Conservation (phyloP, 2,329 filamentous ascomycete genomes). For the Colletotrichum aenigma region DNA sequence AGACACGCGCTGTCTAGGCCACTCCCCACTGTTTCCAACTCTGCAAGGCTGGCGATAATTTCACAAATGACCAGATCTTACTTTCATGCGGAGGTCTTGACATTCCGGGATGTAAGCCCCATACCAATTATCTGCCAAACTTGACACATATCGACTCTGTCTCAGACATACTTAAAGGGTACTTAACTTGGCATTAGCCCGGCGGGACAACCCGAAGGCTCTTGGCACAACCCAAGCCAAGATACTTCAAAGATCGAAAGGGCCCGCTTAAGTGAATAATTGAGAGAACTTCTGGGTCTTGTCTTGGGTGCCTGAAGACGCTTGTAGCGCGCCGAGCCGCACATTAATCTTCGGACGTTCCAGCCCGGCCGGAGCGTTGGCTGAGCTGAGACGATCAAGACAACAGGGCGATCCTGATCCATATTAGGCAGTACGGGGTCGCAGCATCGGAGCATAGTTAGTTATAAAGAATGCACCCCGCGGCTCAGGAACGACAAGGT, state of each 20-base stretch:
- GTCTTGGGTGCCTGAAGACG: neutral
- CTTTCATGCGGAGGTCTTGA: neutral
- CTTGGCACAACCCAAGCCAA: neutral
- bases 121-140: neutral
- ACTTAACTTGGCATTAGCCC: neutral
- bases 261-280: neutral
- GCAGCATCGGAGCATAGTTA: neutral
- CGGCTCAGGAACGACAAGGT: accelerated
- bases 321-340: neutral
- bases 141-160: neutral
- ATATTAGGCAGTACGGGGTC: neutral
- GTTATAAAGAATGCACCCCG: neutral
- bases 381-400: neutral
- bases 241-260: neutral
- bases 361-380: accelerated
- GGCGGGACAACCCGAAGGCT: neutral
- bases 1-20: accelerated
- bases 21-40: accelerated
- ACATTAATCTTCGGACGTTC: neutral
- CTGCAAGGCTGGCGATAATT: neutral
- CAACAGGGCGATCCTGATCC: neutral
- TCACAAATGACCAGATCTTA: neutral
- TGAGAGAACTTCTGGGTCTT: neutral
- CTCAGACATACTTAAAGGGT: neutral
- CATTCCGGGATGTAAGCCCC: neutral